Conservation (phyloP, 2,329 filamentous ascomycete genomes). For the Fusarium virguliforme region DNA sequence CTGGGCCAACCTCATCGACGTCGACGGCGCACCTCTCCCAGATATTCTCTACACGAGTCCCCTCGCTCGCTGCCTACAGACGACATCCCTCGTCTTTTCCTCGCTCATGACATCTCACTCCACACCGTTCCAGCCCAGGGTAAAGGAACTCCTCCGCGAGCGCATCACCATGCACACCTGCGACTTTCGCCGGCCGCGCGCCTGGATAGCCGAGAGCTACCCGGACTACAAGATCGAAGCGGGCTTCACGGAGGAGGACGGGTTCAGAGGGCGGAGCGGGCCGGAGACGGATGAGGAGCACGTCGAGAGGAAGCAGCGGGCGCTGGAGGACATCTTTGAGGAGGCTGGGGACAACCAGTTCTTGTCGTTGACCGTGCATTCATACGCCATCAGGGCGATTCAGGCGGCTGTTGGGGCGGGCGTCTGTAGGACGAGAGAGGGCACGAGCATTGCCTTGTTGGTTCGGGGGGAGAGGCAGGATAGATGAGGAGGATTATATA, state of each 20-base stretch:
- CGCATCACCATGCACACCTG: conserved; percentile 74
- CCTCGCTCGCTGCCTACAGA: conserved; percentile 72
- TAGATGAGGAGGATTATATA: neutral
- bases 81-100: conserved; percentile 67
- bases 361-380: conserved; percentile 68
- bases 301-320: conserved; percentile 59
- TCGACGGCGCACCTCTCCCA: conserved; percentile 68
- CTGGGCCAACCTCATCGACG: conserved; percentile 63
- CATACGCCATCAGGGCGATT: conserved; percentile 63
- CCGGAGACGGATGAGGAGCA: conserved; percentile 68
- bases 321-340: conserved; percentile 65
- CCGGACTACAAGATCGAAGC: conserved; percentile 68
- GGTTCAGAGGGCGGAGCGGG: conserved; percentile 64
- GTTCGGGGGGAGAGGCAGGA: conserved; percentile 61
- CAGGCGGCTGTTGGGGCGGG: conserved; percentile 60
- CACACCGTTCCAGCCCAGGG: conserved; percentile 63
- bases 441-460: conserved; percentile 69
- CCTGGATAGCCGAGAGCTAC: conserved; percentile 66
- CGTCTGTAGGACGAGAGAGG: conserved; percentile 66
- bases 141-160: conserved; percentile 74
- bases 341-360: conserved; percentile 56
- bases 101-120: conserved; percentile 58
- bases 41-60: conserved; percentile 72
- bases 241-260: conserved; percentile 70
- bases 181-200: conserved; percentile 67